phyloP scores from a whole-genome alignment of 2,329 filamentous ascomycete genomes.

The Alternaria panax region DNA sequence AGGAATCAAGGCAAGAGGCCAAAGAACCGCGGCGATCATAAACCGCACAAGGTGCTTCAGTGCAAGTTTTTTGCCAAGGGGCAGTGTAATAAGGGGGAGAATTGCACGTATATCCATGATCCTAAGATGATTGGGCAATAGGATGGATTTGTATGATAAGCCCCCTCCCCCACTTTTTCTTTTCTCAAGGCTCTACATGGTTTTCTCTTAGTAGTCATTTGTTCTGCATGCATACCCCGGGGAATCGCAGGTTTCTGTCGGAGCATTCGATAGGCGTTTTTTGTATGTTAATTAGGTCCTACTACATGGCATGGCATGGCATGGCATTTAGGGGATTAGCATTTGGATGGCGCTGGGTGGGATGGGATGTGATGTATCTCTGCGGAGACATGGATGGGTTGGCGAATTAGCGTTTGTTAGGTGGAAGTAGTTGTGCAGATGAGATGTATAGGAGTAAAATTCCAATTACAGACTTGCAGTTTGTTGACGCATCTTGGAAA shows the following conservation, averaged over 20 bases:
- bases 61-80: constrained; percentile 76
- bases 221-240: constrained; percentile 32
- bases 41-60: constrained; percentile 54
- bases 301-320: no score
- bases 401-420: not conserved
- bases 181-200: constrained; percentile 5
- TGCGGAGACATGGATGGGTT: constrained; percentile 1
- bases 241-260: constrained; percentile 10
- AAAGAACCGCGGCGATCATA: constrained; percentile 30
- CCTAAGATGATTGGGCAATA: constrained; percentile 12
- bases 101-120: constrained; percentile 77
- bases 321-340: constrained; percentile 21
- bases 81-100: constrained; percentile 74
- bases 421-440: not conserved
- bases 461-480: not conserved
- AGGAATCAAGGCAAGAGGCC: constrained; percentile 62
- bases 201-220: not conserved
- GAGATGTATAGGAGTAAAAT: constrained; percentile 16
- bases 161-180: no score
- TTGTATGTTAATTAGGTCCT: no score
- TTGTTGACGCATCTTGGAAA: not conserved
- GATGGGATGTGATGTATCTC: constrained; percentile 4
- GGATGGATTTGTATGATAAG: constrained; percentile 13
- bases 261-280: constrained; percentile 34
- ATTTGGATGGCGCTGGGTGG: constrained; percentile 27